A percentile compares a stretch with the other conserved stretches of the same genome.
Conservation (phyloP, 495 filamentous ascomycete species). For the Aspergillus sparsus region DNA sequence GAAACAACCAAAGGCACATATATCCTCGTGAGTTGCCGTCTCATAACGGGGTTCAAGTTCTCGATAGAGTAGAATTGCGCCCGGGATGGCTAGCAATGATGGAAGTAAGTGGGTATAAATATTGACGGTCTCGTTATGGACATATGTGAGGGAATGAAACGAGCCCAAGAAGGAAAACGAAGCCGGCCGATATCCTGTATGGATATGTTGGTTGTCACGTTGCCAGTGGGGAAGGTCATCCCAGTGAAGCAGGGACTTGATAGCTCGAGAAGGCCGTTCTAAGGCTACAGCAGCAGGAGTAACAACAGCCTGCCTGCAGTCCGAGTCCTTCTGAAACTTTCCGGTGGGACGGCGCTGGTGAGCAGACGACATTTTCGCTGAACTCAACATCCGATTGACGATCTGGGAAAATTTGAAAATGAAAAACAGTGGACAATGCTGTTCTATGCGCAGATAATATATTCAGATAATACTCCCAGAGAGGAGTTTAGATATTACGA, state of each 20-base stretch:
- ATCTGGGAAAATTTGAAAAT: constrained; percentile 8
- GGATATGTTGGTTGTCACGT: constrained; percentile 77
- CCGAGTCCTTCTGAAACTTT: constrained; percentile 23
- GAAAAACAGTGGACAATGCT: constrained; percentile 2
- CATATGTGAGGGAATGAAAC: constrained; percentile 64
- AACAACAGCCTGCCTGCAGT: constrained; percentile 22
- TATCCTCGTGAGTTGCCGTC: constrained; percentile 62
- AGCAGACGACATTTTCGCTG: constrained; percentile 36
- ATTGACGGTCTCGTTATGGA: constrained; percentile 97
- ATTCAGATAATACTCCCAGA: background rate
- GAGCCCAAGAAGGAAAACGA: constrained; percentile 65
- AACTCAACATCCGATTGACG: constrained; percentile 6
- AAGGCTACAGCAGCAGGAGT: constrained; percentile 25
- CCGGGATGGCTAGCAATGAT: constrained; percentile 41
- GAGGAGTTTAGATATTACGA: background rate
- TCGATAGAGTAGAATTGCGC: constrained; percentile 46
- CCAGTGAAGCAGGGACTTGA: constrained; percentile 55
- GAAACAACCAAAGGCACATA: constrained; percentile 74
- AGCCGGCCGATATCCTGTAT: constrained; percentile 68
- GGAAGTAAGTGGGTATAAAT: constrained; percentile 83
- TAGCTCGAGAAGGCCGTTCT: constrained; percentile 32
- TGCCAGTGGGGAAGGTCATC: constrained; percentile 69
- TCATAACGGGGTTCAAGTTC: constrained; percentile 65
- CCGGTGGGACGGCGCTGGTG: constrained; percentile 42
- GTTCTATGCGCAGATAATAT: background rate